Base-by-base conservation (phyloP, 2,329 filamentous ascomycete species). In the Curvularia verruculosa region DNA sequence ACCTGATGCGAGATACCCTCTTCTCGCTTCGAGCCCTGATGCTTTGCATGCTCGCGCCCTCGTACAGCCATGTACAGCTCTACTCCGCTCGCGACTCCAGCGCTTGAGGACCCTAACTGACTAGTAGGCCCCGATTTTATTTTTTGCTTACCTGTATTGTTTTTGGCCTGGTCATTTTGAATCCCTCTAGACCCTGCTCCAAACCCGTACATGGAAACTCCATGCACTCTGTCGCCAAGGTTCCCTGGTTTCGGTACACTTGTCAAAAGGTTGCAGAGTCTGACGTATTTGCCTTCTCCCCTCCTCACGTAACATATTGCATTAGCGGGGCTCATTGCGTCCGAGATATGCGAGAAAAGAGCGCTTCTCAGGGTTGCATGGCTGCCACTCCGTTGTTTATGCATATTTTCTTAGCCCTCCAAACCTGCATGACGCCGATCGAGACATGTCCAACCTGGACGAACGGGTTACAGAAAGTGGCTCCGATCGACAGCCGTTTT, bases 21-120 rank as follows among this genome's bases (percentile, higher is more conserved):
- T 61, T 66, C 65, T 65, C 66, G 60, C 64, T 64, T 63, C 63
- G 68, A 67, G 70, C 69, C 66, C 70, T 69, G 64, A 71, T 72
- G 68, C 68, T 69, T 67, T 70, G 68, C 69, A 66, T 67, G 56
- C 50, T 58, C 58, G 61, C 61, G 56, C 65, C 66, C 59, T 72
- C 73, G 70, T 69, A 64, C 71, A 73, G 69, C 71, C 72, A 69
- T 74, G 66, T 71, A 67, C 69, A 68, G 53, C 58, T 65, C 58
- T 64, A 62, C 69, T 72, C 73, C 72, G 73, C 64, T 72, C 61
- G 71, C 73, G 70, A 73, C 69, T 74, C 69, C 66, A 71, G 73
- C 73, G 70, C 67, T 65, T 60, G 60, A 58, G 61, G 61, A 61
- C 60, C 61, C 66, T 58, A 59, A 62, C 63, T 61, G 64, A 60